Conservation (phyloP, 805 yeast species). For the Candida anglica region DNA sequence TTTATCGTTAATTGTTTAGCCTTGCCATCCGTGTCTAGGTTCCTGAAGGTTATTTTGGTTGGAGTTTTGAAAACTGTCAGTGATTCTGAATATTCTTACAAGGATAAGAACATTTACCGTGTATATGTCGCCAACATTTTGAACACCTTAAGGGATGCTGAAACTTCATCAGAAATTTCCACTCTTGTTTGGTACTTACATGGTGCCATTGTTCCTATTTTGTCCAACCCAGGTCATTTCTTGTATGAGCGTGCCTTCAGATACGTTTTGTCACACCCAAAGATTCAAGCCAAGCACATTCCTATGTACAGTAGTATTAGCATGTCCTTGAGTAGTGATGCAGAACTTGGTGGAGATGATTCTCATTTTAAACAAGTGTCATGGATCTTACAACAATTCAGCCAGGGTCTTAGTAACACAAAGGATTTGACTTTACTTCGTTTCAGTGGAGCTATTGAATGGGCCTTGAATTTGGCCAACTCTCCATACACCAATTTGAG, state of each 20-base stretch:
- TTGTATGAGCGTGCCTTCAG: constrained; percentile 68
- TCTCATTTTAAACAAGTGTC: constrained; percentile 53
- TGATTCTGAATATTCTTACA: constrained; percentile 36
- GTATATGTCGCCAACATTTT: constrained; percentile 48
- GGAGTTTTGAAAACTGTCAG: constrained; percentile 41
- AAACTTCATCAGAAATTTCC: constrained; percentile 19
- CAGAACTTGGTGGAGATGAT: constrained; percentile 37
- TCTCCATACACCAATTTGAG: constrained; percentile 46
- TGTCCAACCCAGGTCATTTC: constrained; percentile 67
- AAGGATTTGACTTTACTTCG: constrained; percentile 44
- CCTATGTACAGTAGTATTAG: constrained; percentile 44
- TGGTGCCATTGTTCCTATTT: constrained; percentile 52
- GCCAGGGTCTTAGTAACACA: constrained; percentile 37
- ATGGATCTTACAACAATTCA: constrained; percentile 47
- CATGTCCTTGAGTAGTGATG: constrained; percentile 15
- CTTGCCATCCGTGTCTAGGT: constrained; percentile 13
- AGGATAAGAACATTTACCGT: constrained; percentile 54
- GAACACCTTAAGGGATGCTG: constrained; percentile 23
- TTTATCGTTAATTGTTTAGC: constrained; percentile 43
- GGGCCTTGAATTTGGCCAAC: constrained; percentile 52
- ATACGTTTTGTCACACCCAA: constrained; percentile 60
- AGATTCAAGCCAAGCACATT: constrained; percentile 34
- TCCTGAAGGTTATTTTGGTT: constrained; percentile 42
- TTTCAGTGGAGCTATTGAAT: constrained; percentile 59
- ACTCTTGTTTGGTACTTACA: constrained; percentile 53